Base-by-base conservation (phyloP, 2,329 filamentous ascomycete genomes). In the Colletotrichum shisoi region DNA sequence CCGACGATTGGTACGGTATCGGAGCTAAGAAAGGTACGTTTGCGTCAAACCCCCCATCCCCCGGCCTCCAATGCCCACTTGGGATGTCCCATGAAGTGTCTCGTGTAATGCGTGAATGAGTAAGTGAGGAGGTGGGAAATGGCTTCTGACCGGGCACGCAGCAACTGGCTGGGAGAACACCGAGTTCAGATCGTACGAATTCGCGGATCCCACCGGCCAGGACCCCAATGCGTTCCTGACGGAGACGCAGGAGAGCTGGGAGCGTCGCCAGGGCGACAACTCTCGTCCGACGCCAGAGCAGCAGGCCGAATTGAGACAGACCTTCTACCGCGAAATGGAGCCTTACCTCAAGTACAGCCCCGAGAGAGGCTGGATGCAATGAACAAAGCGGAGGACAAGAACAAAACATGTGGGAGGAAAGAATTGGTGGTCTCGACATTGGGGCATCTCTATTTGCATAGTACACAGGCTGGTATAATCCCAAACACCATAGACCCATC, bases 141-240 rank as follows among this genome's bases (percentile, higher is more conserved):
- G 49, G 42, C 34, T 27, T 31, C 53, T 53, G 54, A 51, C n/a
- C 63, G n/a, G 8, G 15, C 19, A 12, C 61, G 4, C 70, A 89
- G 89, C 89, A 45, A 93, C 91, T 11, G 89, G 87, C 6, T 94
- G 91, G 91, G 74, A 76, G 9, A 94, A 94, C 76, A 89, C 89
- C 59, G 91, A 94, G 78, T 89, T 82, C 74, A 86, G 91, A 65
- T 87, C 87, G 5, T 93, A 89, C 76, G 79, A 82, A 54, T 92
- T 93, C 74, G 81, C 77, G 31, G 83, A 88, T 45, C 74, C 81
- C 12, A 78, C 76, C 0, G 83, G 84, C 59, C 74, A 79, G 19
- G 84, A 89, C 63, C 75, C 77, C 2, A 76, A 82, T 24, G 84
- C 83, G 3, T 74, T 74, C 2, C 71, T 87, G 11, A 72, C 74